Conservation (phyloP, 2,329 filamentous ascomycete species). For the Microdochium trichocladiopsis region DNA sequence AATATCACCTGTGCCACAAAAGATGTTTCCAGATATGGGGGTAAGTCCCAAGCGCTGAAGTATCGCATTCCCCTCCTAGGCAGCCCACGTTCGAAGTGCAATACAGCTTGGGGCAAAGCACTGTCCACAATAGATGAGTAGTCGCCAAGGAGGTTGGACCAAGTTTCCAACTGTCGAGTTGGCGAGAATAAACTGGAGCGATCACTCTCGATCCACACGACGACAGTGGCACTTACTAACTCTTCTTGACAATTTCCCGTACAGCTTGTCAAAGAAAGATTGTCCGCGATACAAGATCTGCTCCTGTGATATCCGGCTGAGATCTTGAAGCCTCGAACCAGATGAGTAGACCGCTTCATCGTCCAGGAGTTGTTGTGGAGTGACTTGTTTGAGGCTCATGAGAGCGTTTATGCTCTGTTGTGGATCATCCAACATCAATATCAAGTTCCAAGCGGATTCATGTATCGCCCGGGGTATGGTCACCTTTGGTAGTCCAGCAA, state of each 20-base stretch:
- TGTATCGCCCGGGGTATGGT: background rate
- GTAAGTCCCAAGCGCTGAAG: too few species aligned
- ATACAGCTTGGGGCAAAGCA: too few species aligned
- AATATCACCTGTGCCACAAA: too few species aligned
- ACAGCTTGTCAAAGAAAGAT: constrained; percentile 38
- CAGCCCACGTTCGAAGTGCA: too few species aligned
- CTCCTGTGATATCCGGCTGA: constrained; percentile 24
- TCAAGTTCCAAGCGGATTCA: background rate
- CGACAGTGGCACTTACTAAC: constrained; percentile 17
- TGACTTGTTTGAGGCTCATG: constrained; percentile 33
- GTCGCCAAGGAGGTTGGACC: background rate
- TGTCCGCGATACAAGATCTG: constrained; percentile 34
- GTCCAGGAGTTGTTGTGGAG: constrained; percentile 32
- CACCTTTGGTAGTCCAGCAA: constrained; percentile 44
- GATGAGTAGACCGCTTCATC: constrained; percentile 26
- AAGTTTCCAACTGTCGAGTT: too few species aligned
- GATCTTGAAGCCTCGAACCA: constrained; percentile 27
- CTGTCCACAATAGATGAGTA: background rate
- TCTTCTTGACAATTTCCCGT: constrained; percentile 39
- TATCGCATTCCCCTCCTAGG: too few species aligned
- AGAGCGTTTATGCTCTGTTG: constrained; percentile 38
- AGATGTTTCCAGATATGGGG: too few species aligned
- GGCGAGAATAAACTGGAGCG: too few species aligned
- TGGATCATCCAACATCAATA: background rate
- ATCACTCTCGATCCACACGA: too few species aligned